These are phyloP conservation scores for Phytopythium delawarense DNA, from an alignment of 352 stramenopile species.

Conservation along the genomic window DNA sequence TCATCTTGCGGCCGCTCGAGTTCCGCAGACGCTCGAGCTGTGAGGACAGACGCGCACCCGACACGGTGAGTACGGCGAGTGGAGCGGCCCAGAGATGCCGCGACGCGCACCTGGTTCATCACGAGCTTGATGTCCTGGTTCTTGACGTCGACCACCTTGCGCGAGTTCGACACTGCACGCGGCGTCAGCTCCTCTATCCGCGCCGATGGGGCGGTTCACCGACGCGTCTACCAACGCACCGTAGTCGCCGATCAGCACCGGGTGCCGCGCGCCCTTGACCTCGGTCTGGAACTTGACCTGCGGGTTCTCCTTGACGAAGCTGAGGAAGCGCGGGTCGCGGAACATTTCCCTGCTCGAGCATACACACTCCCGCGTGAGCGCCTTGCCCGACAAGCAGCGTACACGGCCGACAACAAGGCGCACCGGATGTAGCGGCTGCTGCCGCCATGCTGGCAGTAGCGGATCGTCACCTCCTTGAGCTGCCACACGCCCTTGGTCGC, in stretches of 20 bases:
- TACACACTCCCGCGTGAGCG: background rate
- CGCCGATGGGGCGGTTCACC: background rate
- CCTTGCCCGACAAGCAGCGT: background rate
- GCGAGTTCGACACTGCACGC: conserved; percentile 62
- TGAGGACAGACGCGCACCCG: background rate
- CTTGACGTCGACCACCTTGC: conserved; percentile 86
- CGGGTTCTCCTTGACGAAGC: conserved; percentile 86
- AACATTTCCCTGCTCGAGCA: conserved; percentile 45
- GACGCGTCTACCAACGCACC: conserved; percentile 22
- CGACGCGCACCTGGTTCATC: conserved; percentile 56
- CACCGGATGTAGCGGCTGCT: conserved; percentile 78
- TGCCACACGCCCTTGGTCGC: conserved; percentile 77
- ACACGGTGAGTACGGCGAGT: no score
- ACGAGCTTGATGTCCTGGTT: conserved; percentile 85
- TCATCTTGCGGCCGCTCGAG: conserved; percentile 88
- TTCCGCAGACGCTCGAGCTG: conserved; percentile 81
- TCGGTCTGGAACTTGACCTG: conserved; percentile 83
- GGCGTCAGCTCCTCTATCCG: no score
- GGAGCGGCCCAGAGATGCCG: no score
- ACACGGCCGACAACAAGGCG: background rate
- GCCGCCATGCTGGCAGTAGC: conserved; percentile 74
- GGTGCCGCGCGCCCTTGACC: conserved; percentile 79
- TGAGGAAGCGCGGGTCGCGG: conserved; percentile 67
- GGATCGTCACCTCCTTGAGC: conserved; percentile 75
- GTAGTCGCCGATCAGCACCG: conserved; percentile 82